Evolutionary conservation across 768 basidiomycete genomes (phyloP).

Genomic region (Russula vinacea): DNA sequence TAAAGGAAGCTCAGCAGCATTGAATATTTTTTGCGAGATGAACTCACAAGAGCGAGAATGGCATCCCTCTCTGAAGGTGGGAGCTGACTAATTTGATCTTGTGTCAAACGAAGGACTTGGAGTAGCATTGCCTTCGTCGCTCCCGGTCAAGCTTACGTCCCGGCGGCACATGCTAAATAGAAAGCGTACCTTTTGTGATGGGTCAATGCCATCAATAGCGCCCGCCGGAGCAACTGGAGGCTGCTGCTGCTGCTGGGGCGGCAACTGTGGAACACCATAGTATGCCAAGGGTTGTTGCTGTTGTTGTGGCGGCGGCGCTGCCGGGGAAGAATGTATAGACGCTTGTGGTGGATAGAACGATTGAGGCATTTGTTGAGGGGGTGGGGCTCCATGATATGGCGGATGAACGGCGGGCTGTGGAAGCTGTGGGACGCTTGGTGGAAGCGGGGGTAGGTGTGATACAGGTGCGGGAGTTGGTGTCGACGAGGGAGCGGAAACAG

Average conservation of each 20-base stretch:
- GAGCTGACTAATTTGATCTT: constrained; percentile 77
- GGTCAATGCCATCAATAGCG: constrained; percentile 25
- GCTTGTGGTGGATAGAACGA: constrained; percentile 32
- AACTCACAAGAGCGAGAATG: constrained; percentile 42
- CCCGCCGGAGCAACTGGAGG: constrained; percentile 38
- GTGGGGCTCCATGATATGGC: constrained; percentile 25
- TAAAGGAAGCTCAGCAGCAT: background rate
- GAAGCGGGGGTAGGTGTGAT: constrained; percentile 31
- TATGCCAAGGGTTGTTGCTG: constrained; percentile 33
- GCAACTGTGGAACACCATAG: constrained; percentile 34
- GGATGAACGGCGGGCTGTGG: constrained; percentile 30
- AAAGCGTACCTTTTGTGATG: constrained; percentile 27
- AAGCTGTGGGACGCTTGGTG: constrained; percentile 32
- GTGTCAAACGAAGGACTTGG: constrained; percentile 79
- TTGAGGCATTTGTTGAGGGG: constrained; percentile 29
- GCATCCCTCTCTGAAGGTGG: constrained; percentile 75
- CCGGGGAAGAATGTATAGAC: constrained; percentile 38
- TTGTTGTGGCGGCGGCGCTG: constrained; percentile 37
- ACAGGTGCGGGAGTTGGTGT: constrained; percentile 30
- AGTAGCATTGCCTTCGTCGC: constrained; percentile 68
- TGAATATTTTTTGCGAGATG: background rate
- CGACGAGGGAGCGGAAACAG: constrained; percentile 17
- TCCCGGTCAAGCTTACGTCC: background rate
- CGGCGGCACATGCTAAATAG: constrained; percentile 15
- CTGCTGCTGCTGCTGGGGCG: constrained; percentile 36